These are phyloP conservation scores for Tillandsia fasciculata DNA, from an alignment of 176 grass and related monocot genomes.

Conservation along the genomic window DNA sequence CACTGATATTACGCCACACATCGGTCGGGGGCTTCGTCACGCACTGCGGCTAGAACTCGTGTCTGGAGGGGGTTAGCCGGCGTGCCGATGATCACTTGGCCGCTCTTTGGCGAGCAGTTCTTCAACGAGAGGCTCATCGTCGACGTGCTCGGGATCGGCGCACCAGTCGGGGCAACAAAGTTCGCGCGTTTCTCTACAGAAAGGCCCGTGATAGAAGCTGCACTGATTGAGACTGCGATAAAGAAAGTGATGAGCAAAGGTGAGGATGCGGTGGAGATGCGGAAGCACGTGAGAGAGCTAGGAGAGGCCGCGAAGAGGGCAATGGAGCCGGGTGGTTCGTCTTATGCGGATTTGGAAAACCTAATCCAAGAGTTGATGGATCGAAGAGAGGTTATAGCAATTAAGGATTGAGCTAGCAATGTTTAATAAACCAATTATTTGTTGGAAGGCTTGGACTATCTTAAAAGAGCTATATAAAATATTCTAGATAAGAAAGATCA, in stretches of 20 bases:
- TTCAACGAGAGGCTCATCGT: conserved; percentile 17
- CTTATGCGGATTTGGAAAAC: background rate
- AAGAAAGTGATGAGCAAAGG: background rate
- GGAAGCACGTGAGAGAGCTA: conserved; percentile 1
- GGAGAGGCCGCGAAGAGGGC: background rate
- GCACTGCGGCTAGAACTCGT: conserved; percentile 14
- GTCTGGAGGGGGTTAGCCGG: conserved; percentile 2
- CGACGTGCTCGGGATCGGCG: conserved; percentile 11
- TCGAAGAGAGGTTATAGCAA: background rate
- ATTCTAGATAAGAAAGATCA: too few species aligned
- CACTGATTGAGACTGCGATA: background rate
- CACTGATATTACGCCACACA: background rate
- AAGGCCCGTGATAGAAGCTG: background rate
- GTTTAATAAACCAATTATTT: too few species aligned
- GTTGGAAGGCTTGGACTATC: too few species aligned
- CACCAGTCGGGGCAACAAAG: background rate
- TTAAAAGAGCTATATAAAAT: too few species aligned
- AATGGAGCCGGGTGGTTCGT: conserved; percentile 6
- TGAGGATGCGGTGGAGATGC: conserved; percentile 6
- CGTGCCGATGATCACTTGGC: conserved; percentile 15
- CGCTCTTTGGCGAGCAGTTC: conserved; percentile 1
- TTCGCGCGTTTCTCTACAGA: background rate
- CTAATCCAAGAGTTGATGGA: background rate
- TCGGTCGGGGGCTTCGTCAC: conserved; percentile 1
- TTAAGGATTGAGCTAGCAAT: too few species aligned